Evolutionary conservation across 768 basidiomycete genomes (phyloP).

Genomic region (Xerocomellus chrysenteron): DNA sequence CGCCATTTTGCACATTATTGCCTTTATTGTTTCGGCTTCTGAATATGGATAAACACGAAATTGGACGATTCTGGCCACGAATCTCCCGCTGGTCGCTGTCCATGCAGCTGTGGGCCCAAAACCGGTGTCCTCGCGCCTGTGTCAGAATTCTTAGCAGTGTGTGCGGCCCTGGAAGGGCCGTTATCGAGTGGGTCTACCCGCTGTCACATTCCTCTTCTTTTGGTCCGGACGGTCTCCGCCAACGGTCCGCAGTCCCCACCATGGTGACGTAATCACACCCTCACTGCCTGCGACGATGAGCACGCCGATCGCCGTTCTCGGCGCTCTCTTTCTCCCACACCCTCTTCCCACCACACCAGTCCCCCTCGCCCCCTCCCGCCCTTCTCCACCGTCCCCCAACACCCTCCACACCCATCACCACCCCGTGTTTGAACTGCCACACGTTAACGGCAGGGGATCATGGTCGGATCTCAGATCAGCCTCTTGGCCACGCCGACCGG

Average conservation of each 20-base stretch:
- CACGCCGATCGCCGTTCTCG: slow-evolving; percentile 3
- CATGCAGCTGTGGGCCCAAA: slow-evolving; percentile 20
- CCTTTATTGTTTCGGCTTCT: slow-evolving; percentile 2
- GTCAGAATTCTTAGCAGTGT: slow-evolving; percentile 13
- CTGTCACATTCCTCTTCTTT: slow-evolving; percentile 10
- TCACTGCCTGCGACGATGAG: slow-evolving; percentile 26
- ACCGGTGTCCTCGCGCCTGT: slow-evolving; percentile 8
- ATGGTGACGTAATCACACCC: slow-evolving; percentile 22
- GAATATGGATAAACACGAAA: background rate
- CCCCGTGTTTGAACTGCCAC: too few species aligned
- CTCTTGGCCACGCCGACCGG: too few species aligned
- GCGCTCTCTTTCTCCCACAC: background rate
- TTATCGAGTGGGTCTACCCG: background rate
- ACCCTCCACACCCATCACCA: background rate
- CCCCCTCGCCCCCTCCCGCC: background rate
- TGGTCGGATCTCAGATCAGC: background rate
- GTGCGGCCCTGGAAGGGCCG: slow-evolving; percentile 9
- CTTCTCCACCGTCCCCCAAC: background rate
- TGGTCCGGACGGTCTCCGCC: slow-evolving; percentile 25
- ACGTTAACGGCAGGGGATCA: too few species aligned
- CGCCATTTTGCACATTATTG: slow-evolving; percentile 9
- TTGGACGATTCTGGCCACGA: background rate
- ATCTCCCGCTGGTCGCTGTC: slow-evolving; percentile 7
- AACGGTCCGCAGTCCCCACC: slow-evolving; percentile 7
- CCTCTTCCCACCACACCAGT: background rate